Evolutionary conservation across 148 eudicot species (phyloP), one percentile per base, ranked within the genome.

Genomic region (Amaranthus hypochondriacus): DNA sequence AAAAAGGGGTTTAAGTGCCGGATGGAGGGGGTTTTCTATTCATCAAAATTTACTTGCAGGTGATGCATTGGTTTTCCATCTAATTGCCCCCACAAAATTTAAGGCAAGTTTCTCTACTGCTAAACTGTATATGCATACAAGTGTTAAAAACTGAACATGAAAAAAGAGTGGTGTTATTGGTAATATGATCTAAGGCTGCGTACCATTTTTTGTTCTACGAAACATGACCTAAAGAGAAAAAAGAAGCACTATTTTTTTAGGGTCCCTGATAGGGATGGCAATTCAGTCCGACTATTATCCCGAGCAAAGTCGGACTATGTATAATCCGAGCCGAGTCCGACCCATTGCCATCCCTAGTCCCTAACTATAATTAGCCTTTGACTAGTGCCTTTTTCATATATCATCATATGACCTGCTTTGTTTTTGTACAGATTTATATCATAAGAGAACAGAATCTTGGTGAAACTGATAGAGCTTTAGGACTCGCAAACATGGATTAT

Each of bases 401-500:
- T 5, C 44, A 39, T 52, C 6, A 56, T 8, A 48, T 48, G 53
- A 56, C 58, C 9, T 4, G 28, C n/a, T 54, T n/a, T 15, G 43
- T 56, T 48, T 79, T 48, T 63, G 6, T n/a, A 51, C 75, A 92
- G 97, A 86, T 92, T 42, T 82, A 86, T 77, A 84, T 92, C 7
- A 68, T 88, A 15, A 79, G 90, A 54, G 85, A 70, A 68, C 74
- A 85, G 62, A 72, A 66, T 69, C 63, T 52, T 46, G 87, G 72
- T 56, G 87, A 80, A 3, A 64, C 74, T 49, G 86, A 85, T 58
- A 84, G 81, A 59, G 86, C 79, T 49, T 39, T 75, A 43, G 59
- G 62, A 50, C 79, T 80, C 10, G 72, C 71, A 21, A 62, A 42
- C 60, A 58, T 71, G 46, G 76, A 71, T 28, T 28, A 28, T 70